phyloP scores from a whole-genome alignment of 352 stramenopile genomes.

The Phytophthora crassamura region DNA sequence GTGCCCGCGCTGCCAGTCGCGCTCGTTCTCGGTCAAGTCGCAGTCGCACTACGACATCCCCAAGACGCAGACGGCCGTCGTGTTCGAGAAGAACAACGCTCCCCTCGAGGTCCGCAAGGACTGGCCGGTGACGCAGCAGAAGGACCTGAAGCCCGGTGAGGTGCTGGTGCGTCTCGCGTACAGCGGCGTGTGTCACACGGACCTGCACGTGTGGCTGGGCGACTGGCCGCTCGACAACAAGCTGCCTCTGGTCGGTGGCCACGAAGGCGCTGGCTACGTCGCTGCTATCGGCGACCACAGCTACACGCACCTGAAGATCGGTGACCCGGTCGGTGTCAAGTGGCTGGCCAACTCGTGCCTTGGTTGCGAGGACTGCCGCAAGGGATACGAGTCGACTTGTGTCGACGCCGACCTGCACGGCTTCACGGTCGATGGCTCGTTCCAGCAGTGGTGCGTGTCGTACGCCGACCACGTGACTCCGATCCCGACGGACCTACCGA shows the following conservation, averaged over 20 bases:
- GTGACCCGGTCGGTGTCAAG: constrained; percentile 55
- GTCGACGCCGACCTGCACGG: constrained; percentile 40
- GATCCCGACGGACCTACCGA: constrained; percentile 61
- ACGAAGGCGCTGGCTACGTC: constrained; percentile 60
- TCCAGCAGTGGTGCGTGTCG: constrained; percentile 64
- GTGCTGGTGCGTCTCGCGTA: constrained; percentile 59
- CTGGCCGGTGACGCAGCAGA: constrained; percentile 51
- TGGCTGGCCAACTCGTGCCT: constrained; percentile 55
- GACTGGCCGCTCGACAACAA: constrained; percentile 48
- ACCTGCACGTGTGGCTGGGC: constrained; percentile 52
- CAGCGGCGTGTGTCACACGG: constrained; percentile 56
- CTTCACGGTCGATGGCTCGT: constrained; percentile 51
- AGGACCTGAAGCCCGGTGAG: constrained; percentile 52
- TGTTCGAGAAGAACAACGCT: constrained; percentile 57
- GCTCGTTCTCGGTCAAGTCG: constrained; percentile 52
- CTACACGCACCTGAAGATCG: constrained; percentile 47
- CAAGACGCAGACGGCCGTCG: constrained; percentile 57
- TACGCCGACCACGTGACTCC: constrained; percentile 74
- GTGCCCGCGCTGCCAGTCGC: constrained; percentile 36
- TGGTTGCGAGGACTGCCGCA: constrained; percentile 55
- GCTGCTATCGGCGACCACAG: constrained; percentile 50
- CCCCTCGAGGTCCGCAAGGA: constrained; percentile 54
- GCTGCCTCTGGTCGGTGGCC: constrained; percentile 54
- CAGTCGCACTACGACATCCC: constrained; percentile 57
- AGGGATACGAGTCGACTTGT: constrained; percentile 54